These are phyloP conservation scores for Coniella vitis DNA, from an alignment of 2,329 filamentous ascomycete genomes.

Conservation along the genomic window DNA sequence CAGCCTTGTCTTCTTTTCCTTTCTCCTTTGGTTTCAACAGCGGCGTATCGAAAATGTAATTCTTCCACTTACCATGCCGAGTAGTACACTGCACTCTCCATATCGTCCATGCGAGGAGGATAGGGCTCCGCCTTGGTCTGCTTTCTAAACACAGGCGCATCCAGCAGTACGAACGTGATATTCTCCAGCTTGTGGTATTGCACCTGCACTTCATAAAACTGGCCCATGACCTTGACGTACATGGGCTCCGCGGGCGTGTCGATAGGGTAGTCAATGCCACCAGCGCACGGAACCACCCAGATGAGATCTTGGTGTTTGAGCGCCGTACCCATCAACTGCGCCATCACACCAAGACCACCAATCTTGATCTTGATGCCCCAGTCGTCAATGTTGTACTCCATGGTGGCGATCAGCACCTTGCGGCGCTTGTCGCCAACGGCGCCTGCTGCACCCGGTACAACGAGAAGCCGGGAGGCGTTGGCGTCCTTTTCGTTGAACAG, in stretches of 20 bases:
- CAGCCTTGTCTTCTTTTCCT: not conserved
- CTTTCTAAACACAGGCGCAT: slow-evolving; percentile 59
- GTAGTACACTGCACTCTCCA: slow-evolving; percentile 61
- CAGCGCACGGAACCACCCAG: slow-evolving; percentile 56
- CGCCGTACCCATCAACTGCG: slow-evolving; percentile 61
- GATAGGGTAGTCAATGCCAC: slow-evolving; percentile 57
- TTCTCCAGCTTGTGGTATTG: slow-evolving; percentile 58
- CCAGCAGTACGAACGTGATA: slow-evolving; percentile 62
- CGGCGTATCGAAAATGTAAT: too few relatives aligned
- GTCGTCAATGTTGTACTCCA: slow-evolving; percentile 65
- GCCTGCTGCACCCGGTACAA: slow-evolving; percentile 7
- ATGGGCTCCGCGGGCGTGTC: slow-evolving; percentile 55
- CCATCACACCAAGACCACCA: slow-evolving; percentile 64
- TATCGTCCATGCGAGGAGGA: slow-evolving; percentile 60
- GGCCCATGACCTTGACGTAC: slow-evolving; percentile 54
- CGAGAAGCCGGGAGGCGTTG: slow-evolving; percentile 36
- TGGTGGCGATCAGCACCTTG: slow-evolving; percentile 20
- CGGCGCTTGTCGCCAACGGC: slow-evolving; percentile 20
- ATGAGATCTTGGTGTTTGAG: slow-evolving; percentile 59
- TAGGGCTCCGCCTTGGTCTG: slow-evolving; percentile 56
- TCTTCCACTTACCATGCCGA: slow-evolving; percentile 55
- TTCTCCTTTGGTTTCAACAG: too few relatives aligned
- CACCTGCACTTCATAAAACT: slow-evolving; percentile 54
- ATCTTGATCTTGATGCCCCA: slow-evolving; percentile 68
- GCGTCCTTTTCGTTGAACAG: slow-evolving; percentile 32